These are phyloP conservation scores for Aphanomyces cochlioides DNA, from an alignment of 352 stramenopile species.

Conservation along the genomic window DNA sequence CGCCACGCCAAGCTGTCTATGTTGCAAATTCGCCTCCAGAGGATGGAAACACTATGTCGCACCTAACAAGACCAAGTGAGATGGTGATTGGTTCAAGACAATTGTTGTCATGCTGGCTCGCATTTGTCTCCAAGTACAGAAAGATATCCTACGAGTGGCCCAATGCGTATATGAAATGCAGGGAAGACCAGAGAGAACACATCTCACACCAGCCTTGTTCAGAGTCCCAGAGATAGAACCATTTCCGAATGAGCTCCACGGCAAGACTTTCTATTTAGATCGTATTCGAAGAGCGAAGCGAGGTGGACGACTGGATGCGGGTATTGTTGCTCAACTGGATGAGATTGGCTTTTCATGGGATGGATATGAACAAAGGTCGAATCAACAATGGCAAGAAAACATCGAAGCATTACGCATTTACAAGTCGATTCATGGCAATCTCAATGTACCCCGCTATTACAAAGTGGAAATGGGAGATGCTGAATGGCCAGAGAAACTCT, in stretches of 20 bases:
- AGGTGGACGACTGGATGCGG: not conserved
- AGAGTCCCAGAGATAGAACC: not conserved
- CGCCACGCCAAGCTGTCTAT: too few species aligned
- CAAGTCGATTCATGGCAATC: slow-evolving; percentile 18
- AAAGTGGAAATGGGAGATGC: not conserved
- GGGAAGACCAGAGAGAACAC: not conserved
- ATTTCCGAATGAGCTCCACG: not conserved
- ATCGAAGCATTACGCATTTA: slow-evolving; percentile 1
- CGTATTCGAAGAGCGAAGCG: not conserved
- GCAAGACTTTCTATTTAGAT: not conserved
- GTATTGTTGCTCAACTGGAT: slow-evolving; percentile 13
- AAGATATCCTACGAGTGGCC: slow-evolving; percentile 6
- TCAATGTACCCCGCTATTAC: not conserved
- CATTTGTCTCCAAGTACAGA: not conserved
- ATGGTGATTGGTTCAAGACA: too few species aligned
- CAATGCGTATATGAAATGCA: not conserved
- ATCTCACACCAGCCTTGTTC: not conserved
- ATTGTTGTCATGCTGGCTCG: too few species aligned
- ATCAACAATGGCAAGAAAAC: not conserved
- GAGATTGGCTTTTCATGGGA: slow-evolving; percentile 13
- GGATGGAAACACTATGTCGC: too few species aligned
- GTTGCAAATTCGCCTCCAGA: too few species aligned
- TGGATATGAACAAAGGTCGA: not conserved
- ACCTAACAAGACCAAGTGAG: too few species aligned
- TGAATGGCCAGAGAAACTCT: slow-evolving; percentile 7